Base-by-base conservation (phyloP, 345 rosid genomes). In the Sisymbrium altissimum region DNA sequence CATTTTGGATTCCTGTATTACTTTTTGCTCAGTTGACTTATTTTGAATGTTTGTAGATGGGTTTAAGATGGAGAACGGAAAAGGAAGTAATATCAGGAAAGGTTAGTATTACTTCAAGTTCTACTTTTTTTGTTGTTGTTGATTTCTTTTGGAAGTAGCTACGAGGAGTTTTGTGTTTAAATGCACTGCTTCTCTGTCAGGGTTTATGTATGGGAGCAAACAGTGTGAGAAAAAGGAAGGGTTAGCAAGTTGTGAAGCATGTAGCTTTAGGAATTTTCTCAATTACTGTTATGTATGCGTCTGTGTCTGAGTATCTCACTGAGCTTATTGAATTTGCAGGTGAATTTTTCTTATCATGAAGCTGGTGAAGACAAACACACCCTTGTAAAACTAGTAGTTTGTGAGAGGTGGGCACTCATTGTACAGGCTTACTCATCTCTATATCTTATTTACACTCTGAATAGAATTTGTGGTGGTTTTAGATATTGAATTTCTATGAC, bases 351-450 rank as follows among this genome's bases (percentile, higher is more conserved):
- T 66, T 95, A 95, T 65, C 75, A 76, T 70, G 99, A 95, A 87
- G 96, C 94, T 70, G 97, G 91, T 75, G 99, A 92, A 84, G 80
- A 81, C 72, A 95, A 95, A 82, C 99, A 92, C 82, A 98, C 99
- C 75, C 88, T 95, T 70, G 96, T 95, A 62, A 92, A 95, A 79
- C 82, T 95, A 74, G 88, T 90, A 60, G 77, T 84, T 68, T 95
- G 99, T 78, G 83, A 78, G 78, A 87, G 89, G 97, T 88, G 62
- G 36, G 70, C 49, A 62, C 39, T 70, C 59, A 68, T 29, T 72
- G 33, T 40, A 7, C n/a, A 77, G 25, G 18, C 43, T 14, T 41
- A 32, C 48, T 29, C 67, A 30, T 49, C 13, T 52, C 61, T 41
- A 9, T 27, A 45, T 35, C 30, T 54, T 66, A 18, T 69, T 14